Percentiles rank a stretch among this genome's conserved stretches.
These are phyloP conservation scores for Bonnemaisonia californica DNA, from an alignment of 31 red algal genomes.

Conservation along the genomic window DNA sequence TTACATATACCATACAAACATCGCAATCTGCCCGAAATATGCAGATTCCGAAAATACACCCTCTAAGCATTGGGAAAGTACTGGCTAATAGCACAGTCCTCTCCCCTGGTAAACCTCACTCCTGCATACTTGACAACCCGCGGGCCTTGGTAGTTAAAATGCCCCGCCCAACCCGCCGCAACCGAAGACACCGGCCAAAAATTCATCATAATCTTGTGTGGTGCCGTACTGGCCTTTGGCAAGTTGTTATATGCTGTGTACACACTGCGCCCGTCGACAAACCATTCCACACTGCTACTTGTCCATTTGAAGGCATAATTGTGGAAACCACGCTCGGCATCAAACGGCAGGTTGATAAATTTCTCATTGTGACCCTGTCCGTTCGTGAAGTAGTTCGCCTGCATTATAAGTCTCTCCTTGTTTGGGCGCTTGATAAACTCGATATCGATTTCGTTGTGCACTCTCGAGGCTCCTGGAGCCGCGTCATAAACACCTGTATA, in stretches of 20 bases:
- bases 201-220: constrained; percentile 57
- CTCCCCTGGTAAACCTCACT: constrained; percentile 47
- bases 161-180: constrained; percentile 44
- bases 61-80: background rate
- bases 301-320: constrained; percentile 67
- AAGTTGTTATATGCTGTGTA: constrained; percentile 29
- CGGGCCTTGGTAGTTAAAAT: constrained; percentile 12
- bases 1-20: too few relatives aligned
- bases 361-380: constrained; percentile 48
- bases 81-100: constrained; percentile 39
- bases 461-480: constrained; percentile 26
- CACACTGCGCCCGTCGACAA: constrained; percentile 42
- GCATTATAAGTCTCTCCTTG: constrained; percentile 29
- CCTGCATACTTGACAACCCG: constrained; percentile 11
- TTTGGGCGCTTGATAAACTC: constrained; percentile 44
- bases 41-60: too few relatives aligned
- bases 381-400: constrained; percentile 68
- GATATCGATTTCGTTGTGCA: constrained; percentile 61
- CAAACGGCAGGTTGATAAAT: constrained; percentile 27
- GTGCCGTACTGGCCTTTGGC: constrained; percentile 25
- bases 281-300: constrained; percentile 40
- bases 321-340: constrained; percentile 39
- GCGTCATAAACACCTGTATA: constrained; percentile 51
- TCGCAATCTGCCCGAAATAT: too few relatives aligned
- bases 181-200: constrained; percentile 41